Evolutionary conservation across 129 eudicot species (phyloP).

Genomic region (Sambucus nigra): DNA sequence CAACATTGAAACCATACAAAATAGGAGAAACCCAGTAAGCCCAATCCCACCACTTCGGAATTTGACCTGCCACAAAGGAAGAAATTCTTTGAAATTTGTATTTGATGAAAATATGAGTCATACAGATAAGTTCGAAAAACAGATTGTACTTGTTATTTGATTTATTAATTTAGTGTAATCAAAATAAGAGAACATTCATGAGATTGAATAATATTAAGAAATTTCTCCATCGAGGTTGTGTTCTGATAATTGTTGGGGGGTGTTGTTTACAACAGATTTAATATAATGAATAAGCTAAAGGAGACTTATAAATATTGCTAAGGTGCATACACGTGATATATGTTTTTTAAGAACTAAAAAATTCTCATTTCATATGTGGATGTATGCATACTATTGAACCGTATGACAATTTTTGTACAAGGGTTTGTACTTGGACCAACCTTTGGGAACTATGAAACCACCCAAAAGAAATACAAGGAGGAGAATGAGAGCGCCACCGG

Average conservation of each 20-base stretch:
- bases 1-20: constrained; percentile 69
- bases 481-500: constrained; percentile 68
- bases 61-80: constrained; percentile 42
- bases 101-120: too few species aligned
- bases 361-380: background rate
- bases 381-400: background rate
- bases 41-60: constrained; percentile 94
- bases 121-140: too few species aligned
- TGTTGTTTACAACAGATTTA: too few species aligned
- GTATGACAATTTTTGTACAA: background rate
- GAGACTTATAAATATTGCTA: too few species aligned
- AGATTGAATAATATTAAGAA: too few species aligned
- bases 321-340: background rate
- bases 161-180: too few species aligned
- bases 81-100: background rate
- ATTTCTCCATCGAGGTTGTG: too few species aligned
- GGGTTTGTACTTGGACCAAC: constrained; percentile 25
- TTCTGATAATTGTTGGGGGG: too few species aligned
- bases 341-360: background rate
- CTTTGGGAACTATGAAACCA: constrained; percentile 92
- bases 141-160: too few species aligned
- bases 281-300: background rate
- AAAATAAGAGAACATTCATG: too few species aligned
- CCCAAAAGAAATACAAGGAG: constrained; percentile 90
- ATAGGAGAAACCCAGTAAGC: constrained; percentile 89